Evolutionary conservation across 257 asterid species (phyloP).

Genomic region (Nicotiana sylvestris): DNA sequence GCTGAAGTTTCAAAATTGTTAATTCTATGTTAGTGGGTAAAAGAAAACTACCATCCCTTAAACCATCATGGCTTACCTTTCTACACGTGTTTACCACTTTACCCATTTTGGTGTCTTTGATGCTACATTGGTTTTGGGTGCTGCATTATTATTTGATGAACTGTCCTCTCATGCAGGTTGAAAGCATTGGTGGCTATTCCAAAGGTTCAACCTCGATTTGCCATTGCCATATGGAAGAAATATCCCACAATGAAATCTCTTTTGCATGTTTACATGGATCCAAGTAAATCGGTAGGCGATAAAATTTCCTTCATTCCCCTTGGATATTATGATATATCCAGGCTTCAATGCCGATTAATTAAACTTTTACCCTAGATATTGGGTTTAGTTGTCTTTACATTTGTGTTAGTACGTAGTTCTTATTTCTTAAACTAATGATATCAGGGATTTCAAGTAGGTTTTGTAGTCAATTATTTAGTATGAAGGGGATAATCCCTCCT

Average conservation of each 20-base stretch:
- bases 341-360: no score
- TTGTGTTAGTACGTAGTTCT: no score
- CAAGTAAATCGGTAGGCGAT: conserved; percentile 72
- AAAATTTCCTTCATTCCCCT: not conserved
- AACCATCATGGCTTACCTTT: not conserved
- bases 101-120: not conserved
- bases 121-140: not conserved
- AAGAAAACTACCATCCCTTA: not conserved
- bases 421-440: no score
- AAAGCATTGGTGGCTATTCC: conserved; percentile 87
- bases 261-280: conserved; percentile 82
- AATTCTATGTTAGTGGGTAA: not conserved
- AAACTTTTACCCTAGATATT: no score
- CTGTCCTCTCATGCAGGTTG: conserved; percentile 50
- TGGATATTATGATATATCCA: not conserved
- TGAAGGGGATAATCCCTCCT: no score
- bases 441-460: no score
- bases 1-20: not conserved
- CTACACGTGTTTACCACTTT: not conserved
- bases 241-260: conserved; percentile 97
- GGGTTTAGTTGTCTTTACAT: no score
- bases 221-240: conserved; percentile 86
- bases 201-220: conserved; percentile 92
- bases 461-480: no score
- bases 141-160: not conserved